Evolutionary conservation across 2,329 filamentous ascomycete species (phyloP).

Genomic region (Thermomyces lanuginosus): DNA sequence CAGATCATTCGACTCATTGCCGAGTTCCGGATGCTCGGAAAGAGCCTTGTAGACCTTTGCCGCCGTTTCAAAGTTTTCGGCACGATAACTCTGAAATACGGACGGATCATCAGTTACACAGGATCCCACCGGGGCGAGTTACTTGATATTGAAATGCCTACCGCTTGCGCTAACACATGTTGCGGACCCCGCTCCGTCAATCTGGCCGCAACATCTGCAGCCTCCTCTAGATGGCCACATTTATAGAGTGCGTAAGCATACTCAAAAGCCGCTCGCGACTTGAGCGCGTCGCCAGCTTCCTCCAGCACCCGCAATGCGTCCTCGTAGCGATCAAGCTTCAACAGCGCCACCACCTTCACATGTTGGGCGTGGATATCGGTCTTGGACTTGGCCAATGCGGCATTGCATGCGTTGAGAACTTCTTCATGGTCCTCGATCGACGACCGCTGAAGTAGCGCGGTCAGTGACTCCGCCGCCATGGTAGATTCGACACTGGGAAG

Average conservation of each 20-base stretch:
- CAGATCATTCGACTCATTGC: constrained; percentile 42
- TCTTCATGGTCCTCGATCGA: constrained; percentile 47
- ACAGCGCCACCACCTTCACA: constrained; percentile 41
- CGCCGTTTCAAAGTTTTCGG: constrained; percentile 42
- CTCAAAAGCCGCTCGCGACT: constrained; percentile 40
- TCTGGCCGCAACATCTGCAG: constrained; percentile 34
- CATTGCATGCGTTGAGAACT: constrained; percentile 42
- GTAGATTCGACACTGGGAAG: no score
- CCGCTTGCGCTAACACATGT: constrained; percentile 47
- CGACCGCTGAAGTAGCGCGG: constrained; percentile 40
- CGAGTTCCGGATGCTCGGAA: constrained; percentile 22
- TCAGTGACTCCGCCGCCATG: constrained; percentile 34
- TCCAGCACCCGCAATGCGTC: constrained; percentile 43
- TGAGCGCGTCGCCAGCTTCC: constrained; percentile 36
- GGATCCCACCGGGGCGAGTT: neutral
- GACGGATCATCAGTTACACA: neutral
- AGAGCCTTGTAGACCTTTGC: constrained; percentile 39
- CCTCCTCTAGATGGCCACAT: constrained; percentile 38
- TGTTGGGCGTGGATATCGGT: constrained; percentile 41
- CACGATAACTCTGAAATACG: constrained; percentile 32
- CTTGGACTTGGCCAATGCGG: constrained; percentile 40
- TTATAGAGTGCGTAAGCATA: constrained; percentile 51
- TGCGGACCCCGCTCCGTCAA: constrained; percentile 34
- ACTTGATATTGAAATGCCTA: constrained; percentile 19
- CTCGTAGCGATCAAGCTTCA: constrained; percentile 48